Evolutionary conservation across 2,329 filamentous ascomycete genomes (phyloP).

Genomic region (Alternaria sp.): DNA sequence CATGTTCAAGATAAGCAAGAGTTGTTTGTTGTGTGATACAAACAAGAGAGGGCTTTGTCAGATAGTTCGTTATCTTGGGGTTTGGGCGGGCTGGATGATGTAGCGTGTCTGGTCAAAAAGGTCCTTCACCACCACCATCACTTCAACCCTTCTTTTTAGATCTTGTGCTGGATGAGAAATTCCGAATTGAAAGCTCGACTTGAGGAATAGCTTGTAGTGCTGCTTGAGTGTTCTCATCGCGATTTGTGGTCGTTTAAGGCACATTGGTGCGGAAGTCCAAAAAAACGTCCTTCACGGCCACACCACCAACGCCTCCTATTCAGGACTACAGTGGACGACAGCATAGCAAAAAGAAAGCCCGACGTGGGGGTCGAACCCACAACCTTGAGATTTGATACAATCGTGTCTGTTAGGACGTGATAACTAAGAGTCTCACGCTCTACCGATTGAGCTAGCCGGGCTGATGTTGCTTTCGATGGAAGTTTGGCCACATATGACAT

Average conservation of each 20-base stretch:
- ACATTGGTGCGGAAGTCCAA: background rate
- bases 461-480: slow-evolving; percentile 8
- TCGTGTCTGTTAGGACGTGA: slow-evolving; percentile 14
- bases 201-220: too few relatives aligned
- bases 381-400: slow-evolving; percentile 21
- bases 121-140: too few relatives aligned
- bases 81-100: too few relatives aligned
- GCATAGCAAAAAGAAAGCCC: slow-evolving; percentile 6
- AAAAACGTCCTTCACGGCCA: background rate
- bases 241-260: background rate
- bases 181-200: too few relatives aligned
- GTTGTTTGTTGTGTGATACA: too few relatives aligned
- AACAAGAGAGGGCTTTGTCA: too few relatives aligned
- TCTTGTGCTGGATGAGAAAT: too few relatives aligned
- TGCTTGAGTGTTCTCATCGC: background rate
- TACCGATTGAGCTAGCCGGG: slow-evolving; percentile 47
- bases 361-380: slow-evolving; percentile 22
- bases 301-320: background rate
- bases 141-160: too few relatives aligned
- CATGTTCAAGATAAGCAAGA: too few relatives aligned
- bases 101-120: too few relatives aligned
- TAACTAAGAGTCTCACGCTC: slow-evolving; percentile 51
- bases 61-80: too few relatives aligned
- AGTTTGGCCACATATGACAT: too few relatives aligned
- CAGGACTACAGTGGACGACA: background rate